phyloP scores from a whole-genome alignment of 2,329 filamentous ascomycete species.

The Ceratocystis colombiana region DNA sequence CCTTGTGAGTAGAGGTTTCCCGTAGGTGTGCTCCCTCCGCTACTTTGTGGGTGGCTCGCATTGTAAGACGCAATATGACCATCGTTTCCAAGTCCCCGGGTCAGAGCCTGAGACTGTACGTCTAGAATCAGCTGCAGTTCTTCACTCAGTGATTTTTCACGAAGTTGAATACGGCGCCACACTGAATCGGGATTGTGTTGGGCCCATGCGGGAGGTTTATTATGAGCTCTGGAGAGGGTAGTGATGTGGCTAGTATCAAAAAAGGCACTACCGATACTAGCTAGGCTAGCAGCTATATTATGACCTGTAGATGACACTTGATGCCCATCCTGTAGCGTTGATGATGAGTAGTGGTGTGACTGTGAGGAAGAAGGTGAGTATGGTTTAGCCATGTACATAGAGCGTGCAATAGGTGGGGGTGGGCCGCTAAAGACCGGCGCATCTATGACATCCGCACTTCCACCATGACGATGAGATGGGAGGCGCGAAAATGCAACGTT shows the following conservation, averaged over 20 bases:
- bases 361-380: constrained; percentile 27
- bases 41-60: constrained; percentile 2
- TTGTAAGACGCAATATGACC: neutral
- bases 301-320: constrained; percentile 7
- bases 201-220: neutral
- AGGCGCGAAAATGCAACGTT: constrained; percentile 21
- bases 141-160: constrained; percentile 38
- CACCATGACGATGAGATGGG: constrained; percentile 2
- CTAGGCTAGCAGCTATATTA: constrained; percentile 22
- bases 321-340: constrained; percentile 15
- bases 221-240: neutral
- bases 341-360: constrained; percentile 26
- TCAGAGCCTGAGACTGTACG: constrained; percentile 37
- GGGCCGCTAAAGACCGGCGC: constrained; percentile 39
- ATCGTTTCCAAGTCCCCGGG: constrained; percentile 16
- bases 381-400: constrained; percentile 30
- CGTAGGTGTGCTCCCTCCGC: constrained; percentile 37
- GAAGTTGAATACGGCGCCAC: constrained; percentile 40
- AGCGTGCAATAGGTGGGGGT: constrained; percentile 42
- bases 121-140: constrained; percentile 43
- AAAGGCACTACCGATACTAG: constrained; percentile 32
- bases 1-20: constrained; percentile 32
- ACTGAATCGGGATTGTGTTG: constrained; percentile 34
- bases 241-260: constrained; percentile 32
- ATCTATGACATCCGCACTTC: constrained; percentile 24